Evolutionary conservation across 352 stramenopile genomes (phyloP).

Genomic region (Phytophthora fragariae): DNA sequence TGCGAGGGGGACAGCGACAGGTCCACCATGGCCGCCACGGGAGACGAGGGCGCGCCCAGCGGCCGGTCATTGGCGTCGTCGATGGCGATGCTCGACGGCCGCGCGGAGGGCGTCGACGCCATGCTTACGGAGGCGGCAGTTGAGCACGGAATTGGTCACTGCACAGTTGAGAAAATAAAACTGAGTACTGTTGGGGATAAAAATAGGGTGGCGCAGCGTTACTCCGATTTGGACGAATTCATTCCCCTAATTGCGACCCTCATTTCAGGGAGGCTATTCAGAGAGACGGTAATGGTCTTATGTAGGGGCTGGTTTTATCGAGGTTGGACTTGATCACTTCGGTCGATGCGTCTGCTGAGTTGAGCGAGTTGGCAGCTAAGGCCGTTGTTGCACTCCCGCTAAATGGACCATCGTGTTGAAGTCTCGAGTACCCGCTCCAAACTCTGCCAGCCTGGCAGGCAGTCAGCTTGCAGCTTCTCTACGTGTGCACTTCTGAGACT

Average conservation of each 20-base stretch:
- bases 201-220: neutral
- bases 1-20: slow-evolving; percentile 58
- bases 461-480: neutral
- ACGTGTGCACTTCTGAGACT: neutral
- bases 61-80: slow-evolving; percentile 44
- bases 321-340: too few species aligned
- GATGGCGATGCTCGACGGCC: slow-evolving; percentile 50
- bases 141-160: neutral
- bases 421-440: neutral
- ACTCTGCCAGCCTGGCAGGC: neutral
- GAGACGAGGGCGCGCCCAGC: slow-evolving; percentile 27
- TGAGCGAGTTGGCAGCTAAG: neutral
- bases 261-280: too few species aligned
- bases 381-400: too few species aligned
- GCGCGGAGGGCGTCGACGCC: slow-evolving; percentile 26
- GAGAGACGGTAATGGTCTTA: too few species aligned
- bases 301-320: too few species aligned
- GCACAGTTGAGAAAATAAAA: neutral
- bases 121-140: slow-evolving; percentile 23
- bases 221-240: neutral
- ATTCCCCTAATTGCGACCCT: too few species aligned
- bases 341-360: neutral
- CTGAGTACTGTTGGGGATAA: neutral
- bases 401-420: neutral
- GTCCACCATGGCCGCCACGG: slow-evolving; percentile 59